A percentile compares a stretch with the other conserved stretches of the same genome.
These are phyloP conservation scores for Rhypophila decipiens DNA, from an alignment of 495 filamentous ascomycete species.

Conservation along the genomic window DNA sequence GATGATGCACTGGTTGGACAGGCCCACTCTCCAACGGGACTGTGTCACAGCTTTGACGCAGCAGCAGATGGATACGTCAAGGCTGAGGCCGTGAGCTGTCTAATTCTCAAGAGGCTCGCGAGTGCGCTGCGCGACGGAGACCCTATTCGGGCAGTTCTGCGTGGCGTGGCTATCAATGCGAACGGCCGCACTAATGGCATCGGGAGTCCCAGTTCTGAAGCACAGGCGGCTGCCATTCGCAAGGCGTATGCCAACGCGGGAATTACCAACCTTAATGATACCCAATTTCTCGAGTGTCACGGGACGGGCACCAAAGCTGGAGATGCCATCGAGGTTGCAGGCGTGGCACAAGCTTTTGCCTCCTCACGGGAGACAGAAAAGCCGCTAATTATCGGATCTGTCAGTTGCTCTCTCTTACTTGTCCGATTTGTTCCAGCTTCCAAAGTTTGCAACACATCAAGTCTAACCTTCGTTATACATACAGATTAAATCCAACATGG, in stretches of 20 bases:
- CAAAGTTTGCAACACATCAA: too few species aligned
- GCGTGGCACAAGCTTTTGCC: slow-evolving; percentile 22
- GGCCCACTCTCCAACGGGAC: slow-evolving; percentile 31
- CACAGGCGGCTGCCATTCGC: slow-evolving; percentile 46
- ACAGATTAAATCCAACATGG: slow-evolving; percentile 46
- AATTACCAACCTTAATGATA: slow-evolving; percentile 36
- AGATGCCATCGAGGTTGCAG: slow-evolving; percentile 40
- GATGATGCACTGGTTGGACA: slow-evolving; percentile 15
- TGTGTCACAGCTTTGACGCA: slow-evolving; percentile 51
- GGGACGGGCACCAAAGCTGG: too few species aligned
- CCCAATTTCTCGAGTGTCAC: too few species aligned
- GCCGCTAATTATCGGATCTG: slow-evolving; percentile 4
- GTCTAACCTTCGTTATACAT: slow-evolving; percentile 12
- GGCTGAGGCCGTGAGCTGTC: slow-evolving; percentile 48
- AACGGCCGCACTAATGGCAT: slow-evolving; percentile 38
- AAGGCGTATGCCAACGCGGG: slow-evolving; percentile 38
- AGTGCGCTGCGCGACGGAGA: slow-evolving; percentile 42
- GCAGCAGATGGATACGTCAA: slow-evolving; percentile 55
- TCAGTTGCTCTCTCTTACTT: slow-evolving; percentile 37
- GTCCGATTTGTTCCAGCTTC: too few species aligned
- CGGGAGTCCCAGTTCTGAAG: too few species aligned
- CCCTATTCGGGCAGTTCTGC: slow-evolving; percentile 53
- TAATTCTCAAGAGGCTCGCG: slow-evolving; percentile 48
- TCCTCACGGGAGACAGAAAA: too few species aligned
- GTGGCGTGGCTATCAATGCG: slow-evolving; percentile 44